Evolutionary conservation across 2,329 filamentous ascomycete species (phyloP).

Genomic region (Ophiognomonia clavigignenti-juglandacearum): DNA sequence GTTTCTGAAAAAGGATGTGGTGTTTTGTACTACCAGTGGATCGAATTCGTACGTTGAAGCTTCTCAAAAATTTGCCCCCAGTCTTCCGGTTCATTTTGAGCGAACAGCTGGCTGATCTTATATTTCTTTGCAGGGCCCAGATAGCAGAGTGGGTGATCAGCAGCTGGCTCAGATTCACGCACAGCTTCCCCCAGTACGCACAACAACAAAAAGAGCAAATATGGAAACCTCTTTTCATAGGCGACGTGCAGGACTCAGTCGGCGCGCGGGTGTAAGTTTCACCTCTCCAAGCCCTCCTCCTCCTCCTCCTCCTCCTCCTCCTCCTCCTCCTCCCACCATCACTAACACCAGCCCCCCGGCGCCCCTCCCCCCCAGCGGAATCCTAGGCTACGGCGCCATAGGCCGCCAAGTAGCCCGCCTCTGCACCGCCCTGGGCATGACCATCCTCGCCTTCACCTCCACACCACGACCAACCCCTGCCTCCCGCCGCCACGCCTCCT

Average conservation of each 20-base stretch:
- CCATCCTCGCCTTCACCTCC: conserved; percentile 63
- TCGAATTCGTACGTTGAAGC: conserved; percentile 29
- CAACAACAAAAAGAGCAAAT: conserved; percentile 24
- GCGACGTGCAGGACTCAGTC: conserved; percentile 1
- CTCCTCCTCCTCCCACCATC: not conserved
- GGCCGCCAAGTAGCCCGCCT: conserved; percentile 40
- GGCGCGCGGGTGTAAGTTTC: conserved; percentile 14
- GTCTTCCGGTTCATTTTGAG: too few species aligned
- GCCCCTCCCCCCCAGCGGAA: conserved; percentile 22
- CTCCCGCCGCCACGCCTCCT: conserved; percentile 51
- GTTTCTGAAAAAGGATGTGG: conserved; percentile 26
- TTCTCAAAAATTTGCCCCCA: not conserved
- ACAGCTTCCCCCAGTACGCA: conserved; percentile 26
- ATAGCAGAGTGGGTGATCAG: conserved; percentile 38
- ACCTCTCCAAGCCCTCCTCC: too few species aligned
- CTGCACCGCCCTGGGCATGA: conserved; percentile 56
- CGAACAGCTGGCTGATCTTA: not conserved
- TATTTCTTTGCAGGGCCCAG: conserved; percentile 26
- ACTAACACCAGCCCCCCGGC: too few species aligned
- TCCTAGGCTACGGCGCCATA: conserved; percentile 39
- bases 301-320: too few species aligned
- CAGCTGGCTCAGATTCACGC: conserved; percentile 28
- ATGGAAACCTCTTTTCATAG: conserved; percentile 21
- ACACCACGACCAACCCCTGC: conserved; percentile 53
- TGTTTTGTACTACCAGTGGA: conserved; percentile 32